Conservation (phyloP, 1,139 yeast genomes). For the Diutina siamensis region DNA sequence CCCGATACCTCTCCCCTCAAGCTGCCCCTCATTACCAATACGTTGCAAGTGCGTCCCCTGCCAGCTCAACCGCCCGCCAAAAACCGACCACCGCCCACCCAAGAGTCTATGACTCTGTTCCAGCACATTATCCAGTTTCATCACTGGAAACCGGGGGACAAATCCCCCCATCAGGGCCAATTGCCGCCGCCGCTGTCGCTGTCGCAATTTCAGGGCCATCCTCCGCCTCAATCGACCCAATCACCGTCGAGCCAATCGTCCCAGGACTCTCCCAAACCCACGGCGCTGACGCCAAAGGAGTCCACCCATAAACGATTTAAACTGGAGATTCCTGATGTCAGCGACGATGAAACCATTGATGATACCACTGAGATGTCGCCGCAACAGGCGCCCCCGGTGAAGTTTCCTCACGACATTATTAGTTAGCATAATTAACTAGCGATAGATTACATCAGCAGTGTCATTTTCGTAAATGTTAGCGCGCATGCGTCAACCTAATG, state of each 20-base stretch:
- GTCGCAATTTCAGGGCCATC: no score
- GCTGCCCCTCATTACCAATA: slow-evolving; percentile 1
- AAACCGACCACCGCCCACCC: slow-evolving; percentile 29
- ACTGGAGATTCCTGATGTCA: slow-evolving; percentile 1
- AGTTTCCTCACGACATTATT: slow-evolving; percentile 1
- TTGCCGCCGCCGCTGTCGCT: neutral
- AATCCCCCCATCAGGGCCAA: neutral
- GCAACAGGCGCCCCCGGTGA: slow-evolving; percentile 3
- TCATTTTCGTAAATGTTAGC: no score
- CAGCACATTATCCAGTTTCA: slow-evolving; percentile 43
- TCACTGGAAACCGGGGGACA: slow-evolving; percentile 36
- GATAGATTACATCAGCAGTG: no score
- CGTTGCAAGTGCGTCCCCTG: slow-evolving; percentile 29
- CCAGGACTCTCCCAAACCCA: neutral
- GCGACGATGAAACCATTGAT: slow-evolving; percentile 5
- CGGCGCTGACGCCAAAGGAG: neutral
- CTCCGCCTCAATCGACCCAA: neutral
- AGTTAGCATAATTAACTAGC: no score
- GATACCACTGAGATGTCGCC: slow-evolving; percentile 5
- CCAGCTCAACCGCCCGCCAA: slow-evolving; percentile 36
- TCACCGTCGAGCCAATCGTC: neutral
- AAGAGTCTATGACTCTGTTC: slow-evolving; percentile 40
- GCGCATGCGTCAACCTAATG: no score
- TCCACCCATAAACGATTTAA: slow-evolving; percentile 1
- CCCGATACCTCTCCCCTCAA: neutral